Evolutionary conservation across 345 rosid genomes (phyloP).

Genomic region (Citrus sinensis): DVS_A1.0 CM039168.1:1660501-1661000

Average conservation of each 20-base stretch:
- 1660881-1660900: conserved; percentile 96
- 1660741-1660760: background rate
- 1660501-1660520: conserved; percentile 54
- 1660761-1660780: background rate
- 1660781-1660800: background rate
- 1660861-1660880: conserved; percentile 98
- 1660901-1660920: conserved; percentile 97
- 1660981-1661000: conserved; percentile 10
- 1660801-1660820: conserved; percentile 1
- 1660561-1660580: conserved; percentile 94
- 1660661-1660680: background rate
- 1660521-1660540: conserved; percentile 89
- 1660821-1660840: conserved; percentile 27
- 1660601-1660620: conserved; percentile 96
- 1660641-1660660: background rate
- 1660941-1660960: conserved; percentile 43
- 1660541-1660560: conserved; percentile 85
- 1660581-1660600: conserved; percentile 99
- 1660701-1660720: background rate
- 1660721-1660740: background rate
- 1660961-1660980: conserved; percentile 22
- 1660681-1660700: background rate
- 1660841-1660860: conserved; percentile 96
- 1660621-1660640: conserved; percentile 94
- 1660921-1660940: conserved; percentile 97